Evolutionary conservation across 495 filamentous ascomycete species (phyloP), one percentile per base, ranked within the genome.

Genomic region (Pyrenopolyporus hunteri): DNA sequence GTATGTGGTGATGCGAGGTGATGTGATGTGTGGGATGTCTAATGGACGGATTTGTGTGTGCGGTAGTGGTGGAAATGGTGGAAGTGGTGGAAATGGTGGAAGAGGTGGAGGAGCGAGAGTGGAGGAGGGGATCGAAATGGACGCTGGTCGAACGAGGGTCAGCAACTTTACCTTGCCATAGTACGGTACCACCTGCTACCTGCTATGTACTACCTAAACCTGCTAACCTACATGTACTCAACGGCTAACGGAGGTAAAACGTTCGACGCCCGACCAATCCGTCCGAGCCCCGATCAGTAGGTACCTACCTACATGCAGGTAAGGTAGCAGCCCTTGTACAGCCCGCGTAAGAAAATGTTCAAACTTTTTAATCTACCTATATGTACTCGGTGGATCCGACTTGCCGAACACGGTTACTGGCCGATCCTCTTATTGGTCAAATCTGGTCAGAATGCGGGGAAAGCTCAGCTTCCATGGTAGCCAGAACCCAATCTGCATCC

Each of bases 351-450:
- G n/a, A 10, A 10, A 4, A 29, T 29, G 17, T 14, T 39, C 2
- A 2, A 39, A 49, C 37, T 57, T 32, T 57, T 46, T 42, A 52
- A 63, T 53, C 47, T 37, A 32, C 22, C 20, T 53, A 47, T 35
- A 64, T 64, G 54, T n/a, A n/a, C n/a, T n/a, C n/a, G n/a, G n/a
- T 40, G 37, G 53, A 54, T 64, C 60, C 60, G 60, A 63, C 53
- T 57, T 52, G 60, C 54, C 53, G 47, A 64, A 10, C 26, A 42
- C 19, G 22, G 44, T 35, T 8, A 4, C 52, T 29, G 22, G 23
- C 22, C 2, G 2, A 3, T 0, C 2, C 16, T 40, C 9, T 56
- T 9, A 65, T 65, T 65, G 62, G 62, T 10, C 26, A 35, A 36
- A 33, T 31, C 22, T 19, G 4, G 2, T 5, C 10, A 60, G 45